These are phyloP conservation scores for Lactarius deliciosus DNA, from an alignment of 768 basidiomycete genomes.

Conservation along the genomic window DNA sequence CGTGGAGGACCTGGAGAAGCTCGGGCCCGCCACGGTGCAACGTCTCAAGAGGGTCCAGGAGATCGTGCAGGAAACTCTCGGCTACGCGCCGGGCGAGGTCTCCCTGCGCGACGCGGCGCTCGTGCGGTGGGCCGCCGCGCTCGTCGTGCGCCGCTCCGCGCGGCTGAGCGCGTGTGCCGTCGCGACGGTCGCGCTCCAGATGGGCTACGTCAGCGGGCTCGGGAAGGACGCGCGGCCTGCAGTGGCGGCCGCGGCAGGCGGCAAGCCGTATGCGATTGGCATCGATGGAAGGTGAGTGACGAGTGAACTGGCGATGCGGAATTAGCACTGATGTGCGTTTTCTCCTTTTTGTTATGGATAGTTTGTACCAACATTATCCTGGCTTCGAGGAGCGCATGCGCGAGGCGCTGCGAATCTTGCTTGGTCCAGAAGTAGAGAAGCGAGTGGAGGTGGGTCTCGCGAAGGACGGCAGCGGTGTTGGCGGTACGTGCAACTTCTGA, in stretches of 20 bases:
- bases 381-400: constrained; percentile 74
- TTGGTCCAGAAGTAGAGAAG: constrained; percentile 80
- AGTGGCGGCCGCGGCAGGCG: constrained; percentile 34
- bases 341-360: constrained; percentile 33
- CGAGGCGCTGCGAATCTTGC: constrained; percentile 64
- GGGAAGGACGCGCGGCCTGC: constrained; percentile 36
- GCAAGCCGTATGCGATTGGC: constrained; percentile 70
- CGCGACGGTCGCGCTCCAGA: constrained; percentile 83
- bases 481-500: constrained; percentile 59
- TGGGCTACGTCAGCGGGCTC: constrained; percentile 57
- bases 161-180: constrained; percentile 83
- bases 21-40: constrained; percentile 31
- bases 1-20: constrained; percentile 14
- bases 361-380: constrained; percentile 91
- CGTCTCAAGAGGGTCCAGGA: constrained; percentile 55
- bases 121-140: constrained; percentile 73
- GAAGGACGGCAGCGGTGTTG: constrained; percentile 96
- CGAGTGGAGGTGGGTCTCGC: constrained; percentile 86
- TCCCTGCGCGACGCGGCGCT: constrained; percentile 54
- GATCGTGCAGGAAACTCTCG: constrained; percentile 63
- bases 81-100: constrained; percentile 53
- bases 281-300: constrained; percentile 82
- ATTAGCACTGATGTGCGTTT: neutral
- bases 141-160: constrained; percentile 83
- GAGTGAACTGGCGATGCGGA: neutral